Base-by-base conservation (phyloP, 1,284 basidiomycete genomes). In the Veloporphyrellus conicus region DNA sequence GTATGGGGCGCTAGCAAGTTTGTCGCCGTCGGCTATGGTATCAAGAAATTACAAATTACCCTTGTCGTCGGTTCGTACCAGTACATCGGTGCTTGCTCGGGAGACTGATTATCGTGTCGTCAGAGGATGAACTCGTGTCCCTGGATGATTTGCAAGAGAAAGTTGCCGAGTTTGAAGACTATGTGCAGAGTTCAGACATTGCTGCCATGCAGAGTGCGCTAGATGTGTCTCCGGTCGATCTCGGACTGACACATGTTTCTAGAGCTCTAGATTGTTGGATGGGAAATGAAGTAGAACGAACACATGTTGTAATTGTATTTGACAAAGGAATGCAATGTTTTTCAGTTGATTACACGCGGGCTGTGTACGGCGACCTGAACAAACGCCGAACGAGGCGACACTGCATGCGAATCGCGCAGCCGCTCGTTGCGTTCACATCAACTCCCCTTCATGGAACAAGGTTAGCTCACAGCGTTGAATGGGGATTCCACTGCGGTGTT, bases 111-210 rank as follows among this genome's bases (percentile, higher is more conserved):
- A 29, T 50, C n/a, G 43, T 29, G 34, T 40, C 15, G 31, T 22
- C 64, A 89, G 87, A 93, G 86, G 92, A 95, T 56, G 94, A 95
- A 63, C 90, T 94, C 62, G 86, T 99, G 53, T 96, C 93, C 18
- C 75, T 89, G 56, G 93, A 97, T 59, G 93, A 98, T 38, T 81
- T 99, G 57, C 93, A 98, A 73, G 93, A 96, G 66, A 79, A 87
- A 75, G 76, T 94, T 54, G 72, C 73, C 16, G 90, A 89, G 63
- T 85, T 93, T 61, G 94, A 97, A 49, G 96, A 99, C 68, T 93
- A 89, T 70, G 87, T 98, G 59, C 95, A 99, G 80, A 94, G 90
- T 68, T 79, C 88, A 39, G 96, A 99, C 70, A 68, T 97, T 55
- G 84, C 85, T 59, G 90, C 89, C 54, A 91, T 91, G 88, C 89